These are phyloP conservation scores for Cladosporium oxysporum DNA, from an alignment of 2,329 filamentous ascomycete genomes.

Conservation along the genomic window DNA sequence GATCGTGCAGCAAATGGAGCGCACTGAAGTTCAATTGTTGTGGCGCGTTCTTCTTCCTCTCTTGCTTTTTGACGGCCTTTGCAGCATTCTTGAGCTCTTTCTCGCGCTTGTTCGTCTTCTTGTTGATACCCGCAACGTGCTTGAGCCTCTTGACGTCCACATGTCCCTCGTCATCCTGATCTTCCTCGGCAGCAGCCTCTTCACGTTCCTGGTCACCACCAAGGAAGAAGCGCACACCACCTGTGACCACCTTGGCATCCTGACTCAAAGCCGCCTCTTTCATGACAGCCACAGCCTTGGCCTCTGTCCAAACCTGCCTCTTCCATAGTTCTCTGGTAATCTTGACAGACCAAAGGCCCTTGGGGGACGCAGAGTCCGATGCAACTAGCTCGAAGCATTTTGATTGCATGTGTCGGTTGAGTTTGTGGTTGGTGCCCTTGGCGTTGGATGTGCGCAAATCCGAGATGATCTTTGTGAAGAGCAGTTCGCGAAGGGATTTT, in stretches of 20 bases:
- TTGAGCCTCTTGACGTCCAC: slow-evolving; percentile 78
- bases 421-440: slow-evolving; percentile 83
- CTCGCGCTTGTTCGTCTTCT: slow-evolving; percentile 88
- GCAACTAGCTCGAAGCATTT: slow-evolving; percentile 90
- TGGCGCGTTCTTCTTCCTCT: slow-evolving; percentile 84
- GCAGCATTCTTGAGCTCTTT: slow-evolving; percentile 78
- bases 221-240: slow-evolving; percentile 90
- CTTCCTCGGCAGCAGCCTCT: slow-evolving; percentile 80
- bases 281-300: slow-evolving; percentile 96
- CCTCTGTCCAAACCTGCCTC: slow-evolving; percentile 91
- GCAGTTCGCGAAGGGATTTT: slow-evolving; percentile 79
- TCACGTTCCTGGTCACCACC: slow-evolving; percentile 95
- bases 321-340: slow-evolving; percentile 95
- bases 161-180: slow-evolving; percentile 74
- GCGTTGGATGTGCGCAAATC: slow-evolving; percentile 86
- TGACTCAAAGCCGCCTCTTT: slow-evolving; percentile 86
- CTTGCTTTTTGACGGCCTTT: slow-evolving; percentile 76
- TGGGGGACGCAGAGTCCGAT: slow-evolving; percentile 78
- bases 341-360: slow-evolving; percentile 94
- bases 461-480: slow-evolving; percentile 89
- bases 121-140: slow-evolving; percentile 89
- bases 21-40: slow-evolving; percentile 95
- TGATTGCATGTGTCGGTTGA: slow-evolving; percentile 91
- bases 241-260: slow-evolving; percentile 88
- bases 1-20: slow-evolving; percentile 88